These are phyloP conservation scores for Ramalina intermedia DNA, from an alignment of 495 filamentous ascomycete species.

Conservation along the genomic window DNA sequence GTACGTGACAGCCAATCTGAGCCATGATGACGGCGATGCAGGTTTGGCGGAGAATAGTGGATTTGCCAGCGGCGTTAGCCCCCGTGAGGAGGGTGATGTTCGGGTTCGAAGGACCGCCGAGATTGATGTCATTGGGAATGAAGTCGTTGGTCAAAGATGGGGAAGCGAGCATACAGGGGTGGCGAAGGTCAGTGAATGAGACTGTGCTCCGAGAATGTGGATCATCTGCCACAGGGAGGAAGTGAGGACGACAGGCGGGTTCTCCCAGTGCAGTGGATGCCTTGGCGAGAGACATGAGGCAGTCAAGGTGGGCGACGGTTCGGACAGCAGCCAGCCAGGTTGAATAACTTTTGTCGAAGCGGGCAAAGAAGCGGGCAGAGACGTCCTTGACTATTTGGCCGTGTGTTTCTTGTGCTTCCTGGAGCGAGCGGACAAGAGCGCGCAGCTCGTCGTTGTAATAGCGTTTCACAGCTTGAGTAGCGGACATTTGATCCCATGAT, in stretches of 20 bases:
- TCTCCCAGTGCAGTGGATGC: conserved; percentile 70
- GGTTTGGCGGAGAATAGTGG: conserved; percentile 93
- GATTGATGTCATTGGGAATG: conserved; percentile 86
- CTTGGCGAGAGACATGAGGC: conserved; percentile 81
- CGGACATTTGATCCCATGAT: conserved; percentile 90
- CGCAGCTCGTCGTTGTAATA: conserved; percentile 86
- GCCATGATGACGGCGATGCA: conserved; percentile 97
- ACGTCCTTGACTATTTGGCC: conserved; percentile 84
- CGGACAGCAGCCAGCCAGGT: conserved; percentile 81
- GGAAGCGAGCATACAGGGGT: conserved; percentile 82
- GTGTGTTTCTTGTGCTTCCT: conserved; percentile 91
- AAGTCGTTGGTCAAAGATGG: conserved; percentile 56
- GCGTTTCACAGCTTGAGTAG: conserved; percentile 76
- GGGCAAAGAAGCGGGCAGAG: conserved; percentile 63
- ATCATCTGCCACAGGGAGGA: conserved; percentile 53
- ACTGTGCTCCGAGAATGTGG: conserved; percentile 48
- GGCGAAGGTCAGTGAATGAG: conserved; percentile 82
- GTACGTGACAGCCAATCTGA: conserved; percentile 93
- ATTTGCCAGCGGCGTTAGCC: conserved; percentile 96
- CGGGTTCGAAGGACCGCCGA: conserved; percentile 54
- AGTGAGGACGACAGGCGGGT: conserved; percentile 75
- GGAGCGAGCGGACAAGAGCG: conserved; percentile 64
- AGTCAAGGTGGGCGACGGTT: conserved; percentile 85
- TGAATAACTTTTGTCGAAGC: conserved; percentile 76
- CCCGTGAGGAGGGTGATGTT: conserved; percentile 91